phyloP scores from a whole-genome alignment of 129 eudicot genomes.

The Saussurea involucrata region DNA sequence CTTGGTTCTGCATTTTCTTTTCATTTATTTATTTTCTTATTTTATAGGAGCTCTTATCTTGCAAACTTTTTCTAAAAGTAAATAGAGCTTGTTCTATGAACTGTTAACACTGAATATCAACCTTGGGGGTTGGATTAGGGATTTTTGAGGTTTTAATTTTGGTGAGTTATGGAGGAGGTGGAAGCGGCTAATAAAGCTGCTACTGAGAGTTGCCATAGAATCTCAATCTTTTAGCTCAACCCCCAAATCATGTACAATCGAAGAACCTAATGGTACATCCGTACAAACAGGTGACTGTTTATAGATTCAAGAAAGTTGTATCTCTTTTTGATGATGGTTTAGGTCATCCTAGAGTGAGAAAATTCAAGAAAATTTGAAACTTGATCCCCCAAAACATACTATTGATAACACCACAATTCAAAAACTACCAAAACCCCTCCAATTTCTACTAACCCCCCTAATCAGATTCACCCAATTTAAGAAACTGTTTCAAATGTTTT shows the following conservation, averaged over 20 bases:
- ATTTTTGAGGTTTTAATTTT: background rate
- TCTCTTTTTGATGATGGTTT: conserved; percentile 58
- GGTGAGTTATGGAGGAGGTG: conserved; percentile 82
- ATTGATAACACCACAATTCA: conserved; percentile 42
- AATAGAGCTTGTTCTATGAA: no score
- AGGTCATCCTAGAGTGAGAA: conserved; percentile 78
- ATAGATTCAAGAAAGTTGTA: conserved; percentile 67
- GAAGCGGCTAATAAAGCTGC: conserved; percentile 88
- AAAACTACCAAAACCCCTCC: conserved; percentile 42
- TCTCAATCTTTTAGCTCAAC: conserved; percentile 62
- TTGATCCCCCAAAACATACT: conserved; percentile 51
- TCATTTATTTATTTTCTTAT: no score
- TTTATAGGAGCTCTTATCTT: no score
- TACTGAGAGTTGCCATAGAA: conserved; percentile 76
- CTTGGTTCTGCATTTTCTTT: no score
- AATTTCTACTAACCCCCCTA: conserved; percentile 31
- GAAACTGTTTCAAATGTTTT: conserved; percentile 38
- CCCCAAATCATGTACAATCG: conserved; percentile 58
- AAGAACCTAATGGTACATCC: conserved; percentile 41
- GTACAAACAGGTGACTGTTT: conserved; percentile 84
- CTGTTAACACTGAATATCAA: no score
- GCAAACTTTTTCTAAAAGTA: no score
- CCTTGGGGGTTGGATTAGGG: conserved; percentile 1
- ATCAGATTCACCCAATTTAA: conserved; percentile 34
- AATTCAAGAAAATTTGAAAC: conserved; percentile 34